phyloP scores from a whole-genome alignment of 1,284 basidiomycete species.

The Tilletia horrida region DNA sequence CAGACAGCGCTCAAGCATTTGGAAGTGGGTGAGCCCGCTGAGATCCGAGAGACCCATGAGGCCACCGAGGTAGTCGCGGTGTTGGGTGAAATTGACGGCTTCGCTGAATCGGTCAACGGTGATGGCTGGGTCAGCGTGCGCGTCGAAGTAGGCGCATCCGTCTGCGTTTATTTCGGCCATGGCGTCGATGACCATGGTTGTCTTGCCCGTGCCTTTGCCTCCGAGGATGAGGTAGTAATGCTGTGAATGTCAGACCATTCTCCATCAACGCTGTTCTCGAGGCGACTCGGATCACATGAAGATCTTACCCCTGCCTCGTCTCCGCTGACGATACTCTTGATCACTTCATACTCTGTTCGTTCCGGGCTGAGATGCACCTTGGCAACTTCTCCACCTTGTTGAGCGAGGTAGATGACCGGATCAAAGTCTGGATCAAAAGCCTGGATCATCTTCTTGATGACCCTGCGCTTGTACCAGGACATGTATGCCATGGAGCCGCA shows the following conservation, averaged over 20 bases:
- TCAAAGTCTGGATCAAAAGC: conserved; percentile 50
- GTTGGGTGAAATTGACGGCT: conserved; percentile 46
- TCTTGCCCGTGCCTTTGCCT: conserved; percentile 39
- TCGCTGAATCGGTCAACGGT: conserved; percentile 49
- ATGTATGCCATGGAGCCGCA: conserved; percentile 45
- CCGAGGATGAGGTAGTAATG: conserved; percentile 10
- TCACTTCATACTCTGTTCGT: conserved; percentile 42
- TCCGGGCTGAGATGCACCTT: conserved; percentile 36
- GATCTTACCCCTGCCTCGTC: conserved; percentile 33
- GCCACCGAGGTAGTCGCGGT: conserved; percentile 49
- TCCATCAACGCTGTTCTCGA: not conserved
- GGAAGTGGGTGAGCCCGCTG: conserved; percentile 43
- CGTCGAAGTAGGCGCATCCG: conserved; percentile 49
- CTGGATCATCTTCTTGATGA: conserved; percentile 46
- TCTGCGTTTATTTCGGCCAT: conserved; percentile 44
- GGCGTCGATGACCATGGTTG: conserved; percentile 45
- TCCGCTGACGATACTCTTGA: conserved; percentile 41
- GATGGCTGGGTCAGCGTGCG: conserved; percentile 40
- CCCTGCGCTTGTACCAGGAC: conserved; percentile 44
- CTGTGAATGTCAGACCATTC: not conserved
- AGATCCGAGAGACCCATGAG: conserved; percentile 46
- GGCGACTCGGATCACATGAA: not conserved
- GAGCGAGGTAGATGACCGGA: conserved; percentile 41
- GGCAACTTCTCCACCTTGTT: conserved; percentile 40
- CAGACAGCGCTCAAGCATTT: conserved; percentile 42